Percentiles rank a stretch among this genome's conserved stretches.
Evolutionary conservation across 805 yeast genomes (phyloP).

Genomic region (Maudiozyma bulderi): DNA sequence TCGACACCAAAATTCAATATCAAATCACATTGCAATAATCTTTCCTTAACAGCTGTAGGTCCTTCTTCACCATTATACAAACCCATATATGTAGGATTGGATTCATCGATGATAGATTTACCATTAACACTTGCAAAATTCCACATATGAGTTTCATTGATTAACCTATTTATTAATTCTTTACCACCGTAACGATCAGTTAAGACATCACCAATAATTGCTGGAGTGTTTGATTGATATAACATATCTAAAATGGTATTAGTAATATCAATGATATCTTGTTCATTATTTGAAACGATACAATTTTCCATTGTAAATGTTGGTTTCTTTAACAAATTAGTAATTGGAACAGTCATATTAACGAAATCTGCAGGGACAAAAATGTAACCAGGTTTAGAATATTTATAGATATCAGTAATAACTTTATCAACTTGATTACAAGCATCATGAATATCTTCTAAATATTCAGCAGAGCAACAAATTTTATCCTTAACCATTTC

Average conservation of each 20-base stretch:
- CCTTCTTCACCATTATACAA: conserved; percentile 59
- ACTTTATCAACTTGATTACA: conserved; percentile 56
- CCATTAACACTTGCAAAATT: conserved; percentile 58
- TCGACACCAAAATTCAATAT: conserved; percentile 63
- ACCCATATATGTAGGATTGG: conserved; percentile 55
- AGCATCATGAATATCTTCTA: conserved; percentile 38
- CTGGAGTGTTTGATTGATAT: conserved; percentile 47
- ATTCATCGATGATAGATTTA: conserved; percentile 65
- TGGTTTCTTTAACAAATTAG: conserved; percentile 13
- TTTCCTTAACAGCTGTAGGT: conserved; percentile 37
- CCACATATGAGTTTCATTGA: conserved; percentile 37
- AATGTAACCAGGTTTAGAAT: conserved; percentile 73
- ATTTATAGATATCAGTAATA: conserved; percentile 42
- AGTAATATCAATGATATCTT: conserved; percentile 27
- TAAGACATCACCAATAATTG: conserved; percentile 62
- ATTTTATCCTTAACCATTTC: conserved; percentile 47
- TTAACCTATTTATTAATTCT: conserved; percentile 38
- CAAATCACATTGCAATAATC: conserved; percentile 51
- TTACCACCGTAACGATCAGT: conserved; percentile 51
- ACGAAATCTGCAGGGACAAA: conserved; percentile 68
- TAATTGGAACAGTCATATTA: conserved; percentile 26
- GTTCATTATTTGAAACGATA: conserved; percentile 4
- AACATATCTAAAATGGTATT: conserved; percentile 40
- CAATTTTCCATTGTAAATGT: conserved; percentile 9
- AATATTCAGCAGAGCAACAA: conserved; percentile 46